Conservation (phyloP, 1,284 basidiomycete genomes). For the Athelia psychrophila region DNA sequence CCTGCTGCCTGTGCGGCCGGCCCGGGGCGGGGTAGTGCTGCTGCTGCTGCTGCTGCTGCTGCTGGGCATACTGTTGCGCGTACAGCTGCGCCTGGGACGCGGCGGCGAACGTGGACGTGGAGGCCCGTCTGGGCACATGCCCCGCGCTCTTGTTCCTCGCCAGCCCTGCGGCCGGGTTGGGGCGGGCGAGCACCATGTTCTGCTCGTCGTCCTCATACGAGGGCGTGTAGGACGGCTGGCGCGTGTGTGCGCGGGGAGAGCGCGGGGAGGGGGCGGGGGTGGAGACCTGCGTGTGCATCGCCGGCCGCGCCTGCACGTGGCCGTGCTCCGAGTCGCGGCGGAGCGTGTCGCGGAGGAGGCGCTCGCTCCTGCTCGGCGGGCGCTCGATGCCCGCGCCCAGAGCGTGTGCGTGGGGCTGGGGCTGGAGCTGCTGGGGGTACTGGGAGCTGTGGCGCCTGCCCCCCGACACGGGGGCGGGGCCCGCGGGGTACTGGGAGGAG, state of each 20-base stretch:
- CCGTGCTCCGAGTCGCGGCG: not conserved
- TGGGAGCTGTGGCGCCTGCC: not conserved
- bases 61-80: not conserved
- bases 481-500: not conserved
- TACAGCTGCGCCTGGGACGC: too few species aligned
- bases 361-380: not conserved
- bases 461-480: not conserved
- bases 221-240: not conserved
- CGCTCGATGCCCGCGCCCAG: not conserved
- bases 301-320: not conserved
- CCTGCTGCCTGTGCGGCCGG: not conserved
- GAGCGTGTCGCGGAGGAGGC: slow-evolving; percentile 1
- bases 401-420: not conserved
- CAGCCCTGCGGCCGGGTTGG: not conserved
- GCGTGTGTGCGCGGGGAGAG: not conserved
- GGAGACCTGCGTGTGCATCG: not conserved
- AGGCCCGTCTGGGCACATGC: not conserved
- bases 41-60: not conserved
- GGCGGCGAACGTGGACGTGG: not conserved
- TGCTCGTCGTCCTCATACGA: not conserved
- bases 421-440: too few species aligned
- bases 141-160: not conserved
- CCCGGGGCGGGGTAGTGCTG: not conserved
- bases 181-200: not conserved
- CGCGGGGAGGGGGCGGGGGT: not conserved